phyloP scores from a whole-genome alignment of 305 asterid species.

The Caryopteris hybrid region DNA sequence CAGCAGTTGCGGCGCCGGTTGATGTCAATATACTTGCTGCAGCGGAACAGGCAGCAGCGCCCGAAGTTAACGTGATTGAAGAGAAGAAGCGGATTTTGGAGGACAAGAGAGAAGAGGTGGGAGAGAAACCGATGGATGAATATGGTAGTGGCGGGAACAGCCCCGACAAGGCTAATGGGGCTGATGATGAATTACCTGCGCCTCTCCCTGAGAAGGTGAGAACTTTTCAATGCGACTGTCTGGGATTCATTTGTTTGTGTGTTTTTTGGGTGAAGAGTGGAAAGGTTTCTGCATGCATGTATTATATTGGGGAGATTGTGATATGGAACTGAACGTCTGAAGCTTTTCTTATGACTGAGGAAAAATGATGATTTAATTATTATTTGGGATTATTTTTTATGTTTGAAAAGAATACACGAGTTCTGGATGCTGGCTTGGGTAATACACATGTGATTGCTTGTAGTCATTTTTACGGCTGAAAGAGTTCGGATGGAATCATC shows the following conservation, averaged over 20 bases:
- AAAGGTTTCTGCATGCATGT: constrained; percentile 8
- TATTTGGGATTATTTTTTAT: neutral
- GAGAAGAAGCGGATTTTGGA: constrained; percentile 34
- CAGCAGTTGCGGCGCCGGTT: constrained; percentile 36
- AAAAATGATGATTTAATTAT: neutral
- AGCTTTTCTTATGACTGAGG: constrained; percentile 17
- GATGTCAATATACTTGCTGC: constrained; percentile 46
- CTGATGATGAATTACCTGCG: constrained; percentile 56
- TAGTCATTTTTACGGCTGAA: neutral
- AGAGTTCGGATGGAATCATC: neutral
- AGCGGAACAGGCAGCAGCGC: constrained; percentile 28
- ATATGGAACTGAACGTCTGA: constrained; percentile 8
- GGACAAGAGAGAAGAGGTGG: constrained; percentile 38
- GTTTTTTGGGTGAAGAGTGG: neutral
- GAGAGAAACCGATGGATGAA: constrained; percentile 60
- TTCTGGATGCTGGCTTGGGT: neutral
- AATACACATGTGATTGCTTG: neutral
- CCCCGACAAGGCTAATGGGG: constrained; percentile 51
- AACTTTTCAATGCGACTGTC: neutral
- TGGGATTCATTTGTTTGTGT: neutral
- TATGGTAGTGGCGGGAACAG: constrained; percentile 47
- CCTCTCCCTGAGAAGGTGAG: constrained; percentile 74
- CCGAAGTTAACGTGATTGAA: constrained; percentile 28
- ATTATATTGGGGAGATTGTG: constrained; percentile 6
- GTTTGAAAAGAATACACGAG: neutral